Evolutionary conservation across 129 eudicot genomes (phyloP), one percentile per base, ranked within the genome.

Genomic region (Artemisia argyi): DNA sequence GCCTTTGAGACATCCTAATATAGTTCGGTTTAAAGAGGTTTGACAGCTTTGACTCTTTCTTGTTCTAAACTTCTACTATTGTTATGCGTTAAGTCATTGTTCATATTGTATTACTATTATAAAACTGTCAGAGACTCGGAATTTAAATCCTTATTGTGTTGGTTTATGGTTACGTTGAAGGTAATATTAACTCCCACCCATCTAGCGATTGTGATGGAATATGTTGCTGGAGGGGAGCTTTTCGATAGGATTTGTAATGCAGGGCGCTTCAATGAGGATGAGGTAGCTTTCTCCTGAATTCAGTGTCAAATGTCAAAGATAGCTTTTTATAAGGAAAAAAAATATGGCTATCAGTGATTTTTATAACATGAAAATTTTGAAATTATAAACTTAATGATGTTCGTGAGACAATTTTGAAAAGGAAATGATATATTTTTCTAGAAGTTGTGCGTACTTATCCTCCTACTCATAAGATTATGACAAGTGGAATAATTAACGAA

Each of bases 171-270:
- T 60, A 17, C 26, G 18, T 24, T 61, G 11, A 78, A 86, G 91
- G 82, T 86, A 39, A 83, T 86, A 61, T 62, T 86, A 72, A 86
- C 91, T 11, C 88, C 91, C n/a, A 86, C 88, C 16, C 91, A 86
- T 80, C 72, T 83, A 65, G 88, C 88, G 20, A 86, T 86, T 32
- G 85, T 83, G 59, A 86, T 86, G 91, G 91, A 86, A 61, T 86
- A 86, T 64, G 91, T 85, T 50, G 79, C 91, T 62, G 91, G 91
- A 74, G 91, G 91, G 69, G 91, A 86, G 81, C 88, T 86, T 61
- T 86, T 86, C 10, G 91, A 86, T 72, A 81, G 85, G 69, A 86
- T 86, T 35, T 69, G 83, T 69, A 80, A 75, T 24, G 84, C 83
- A 22, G 88, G 85, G 28, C 87, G 88, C 71, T 83, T 86, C 74